Base-by-base conservation (phyloP, 2,329 filamentous ascomycete genomes). In the Talaromyces sp. region DNA sequence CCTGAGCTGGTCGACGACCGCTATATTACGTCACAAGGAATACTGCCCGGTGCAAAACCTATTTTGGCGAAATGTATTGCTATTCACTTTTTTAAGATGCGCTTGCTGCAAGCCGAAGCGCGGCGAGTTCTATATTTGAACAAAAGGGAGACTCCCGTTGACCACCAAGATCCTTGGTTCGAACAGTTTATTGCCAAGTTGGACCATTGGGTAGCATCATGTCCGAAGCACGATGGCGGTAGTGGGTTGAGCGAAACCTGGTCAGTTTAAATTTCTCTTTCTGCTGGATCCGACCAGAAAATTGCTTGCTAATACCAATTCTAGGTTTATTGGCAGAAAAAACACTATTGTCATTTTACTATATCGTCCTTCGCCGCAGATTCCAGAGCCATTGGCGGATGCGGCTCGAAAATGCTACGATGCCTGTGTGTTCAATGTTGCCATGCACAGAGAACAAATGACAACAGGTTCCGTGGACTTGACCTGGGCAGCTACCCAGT, bases 81-180 rank as follows among this genome's bases (percentile, higher is more conserved):
- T 2, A 92, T 97, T 63, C 93, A 99, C 72, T 95, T 96, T 68
- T 92, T 92, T 79, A 93, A 90, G 71, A 96, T 97, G 91, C 84
- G 91, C 59, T 76, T 96, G 61, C 80, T 93, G 13, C 93, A 97
- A 72, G 86, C 93, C 14, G 93, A 98, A 74, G 95, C 97, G 50
- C 84, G 92, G 60, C 85, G 92, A 61, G 88, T 87, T 7, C 80
- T 98, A 0, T 98, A 99, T 71, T 88, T 96, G 67, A 89, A 88
- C 73, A 95, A 95, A 74, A 84, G 88, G 51, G 78, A 86, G 0
- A 87, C 90, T 56, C 93, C 93, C 0, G 85, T 84, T 58, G 85
- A 89, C 70, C 91, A 96, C 68, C 82, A 85, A 46, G 89, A 97
- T 75, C 90, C 90, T 1, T 97, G 95, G 92, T 97, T 96, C 70